These are phyloP conservation scores for Penicillium herquei DNA, from an alignment of 495 filamentous ascomycete species.

Conservation along the genomic window DNA sequence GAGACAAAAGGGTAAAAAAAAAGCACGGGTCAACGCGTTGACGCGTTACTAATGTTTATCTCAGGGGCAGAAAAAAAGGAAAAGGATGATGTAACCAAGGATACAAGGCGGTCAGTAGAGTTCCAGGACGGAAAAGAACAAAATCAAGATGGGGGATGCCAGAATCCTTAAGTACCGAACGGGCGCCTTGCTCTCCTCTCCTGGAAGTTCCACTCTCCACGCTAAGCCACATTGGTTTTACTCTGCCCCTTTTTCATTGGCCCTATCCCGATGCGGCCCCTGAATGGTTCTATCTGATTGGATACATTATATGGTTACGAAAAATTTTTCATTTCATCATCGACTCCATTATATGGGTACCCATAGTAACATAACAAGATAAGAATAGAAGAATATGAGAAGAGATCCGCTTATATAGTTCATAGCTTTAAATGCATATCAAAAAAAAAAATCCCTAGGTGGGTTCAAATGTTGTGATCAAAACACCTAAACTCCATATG, in stretches of 20 bases:
- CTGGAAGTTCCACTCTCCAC: constrained; percentile 43
- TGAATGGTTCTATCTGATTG: constrained; percentile 30
- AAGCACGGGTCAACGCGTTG: constrained; percentile 9
- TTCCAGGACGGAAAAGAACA: constrained; percentile 39
- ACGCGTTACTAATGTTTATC: constrained; percentile 27
- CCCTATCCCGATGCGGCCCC: background rate
- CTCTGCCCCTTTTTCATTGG: constrained; percentile 32
- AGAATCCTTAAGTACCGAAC: constrained; percentile 53
- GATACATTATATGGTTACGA: constrained; percentile 6
- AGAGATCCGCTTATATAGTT: no score
- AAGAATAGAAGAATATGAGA: background rate
- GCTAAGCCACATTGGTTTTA: constrained; percentile 36
- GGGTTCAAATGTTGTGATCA: no score
- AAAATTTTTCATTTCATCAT: constrained; percentile 7
- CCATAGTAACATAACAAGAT: background rate
- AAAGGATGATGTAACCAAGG: constrained; percentile 9
- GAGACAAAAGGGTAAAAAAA: constrained; percentile 15
- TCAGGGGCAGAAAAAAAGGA: constrained; percentile 8
- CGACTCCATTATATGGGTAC: background rate
- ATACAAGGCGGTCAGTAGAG: constrained; percentile 25
- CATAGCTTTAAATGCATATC: no score
- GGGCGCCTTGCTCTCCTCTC: constrained; percentile 38
- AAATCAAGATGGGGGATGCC: constrained; percentile 42
- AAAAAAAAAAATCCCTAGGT: no score
- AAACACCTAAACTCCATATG: background rate